These are phyloP conservation scores for Lichtheimia ornata DNA, from an alignment of 371 early-diverging fungal genomes.

Conservation along the genomic window DNA sequence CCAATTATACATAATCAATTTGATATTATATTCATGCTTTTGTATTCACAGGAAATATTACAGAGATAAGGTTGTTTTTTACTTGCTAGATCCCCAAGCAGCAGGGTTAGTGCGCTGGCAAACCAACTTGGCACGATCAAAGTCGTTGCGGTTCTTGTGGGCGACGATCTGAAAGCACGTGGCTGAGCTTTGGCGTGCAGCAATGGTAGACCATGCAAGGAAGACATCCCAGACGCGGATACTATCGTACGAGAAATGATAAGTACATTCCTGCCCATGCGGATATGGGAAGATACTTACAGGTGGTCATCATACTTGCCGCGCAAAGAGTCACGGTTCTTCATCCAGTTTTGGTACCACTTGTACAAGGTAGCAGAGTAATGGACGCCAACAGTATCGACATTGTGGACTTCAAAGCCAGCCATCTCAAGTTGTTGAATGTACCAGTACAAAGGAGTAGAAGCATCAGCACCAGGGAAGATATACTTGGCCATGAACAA, in stretches of 20 bases:
- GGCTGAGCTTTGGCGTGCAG: conserved; percentile 93
- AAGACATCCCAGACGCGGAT: conserved; percentile 92
- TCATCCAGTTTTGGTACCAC: conserved; percentile 98
- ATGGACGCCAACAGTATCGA: conserved; percentile 94
- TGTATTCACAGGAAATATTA: no score
- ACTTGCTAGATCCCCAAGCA: conserved; percentile 5
- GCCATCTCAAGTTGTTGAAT: conserved; percentile 87
- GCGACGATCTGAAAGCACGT: conserved; percentile 95
- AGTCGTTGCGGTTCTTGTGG: conserved; percentile 95
- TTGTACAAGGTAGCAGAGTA: conserved; percentile 93
- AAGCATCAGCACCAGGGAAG: conserved; percentile 98
- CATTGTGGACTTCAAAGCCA: conserved; percentile 88
- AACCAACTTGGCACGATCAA: conserved; percentile 77
- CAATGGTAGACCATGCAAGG: conserved; percentile 94
- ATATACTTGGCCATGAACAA: conserved; percentile 98
- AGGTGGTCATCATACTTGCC: conserved; percentile 86
- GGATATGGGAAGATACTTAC: conserved; percentile 34
- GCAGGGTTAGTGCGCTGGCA: conserved; percentile 49
- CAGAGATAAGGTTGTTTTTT: no score
- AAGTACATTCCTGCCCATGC: no score
- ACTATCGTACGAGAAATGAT: conserved; percentile 5
- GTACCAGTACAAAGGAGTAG: conserved; percentile 94
- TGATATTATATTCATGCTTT: no score
- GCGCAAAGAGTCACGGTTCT: conserved; percentile 83
- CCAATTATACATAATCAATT: no score